Base-by-base conservation (phyloP, 805 yeast species). In the Brettanomyces anomalus region DNA sequence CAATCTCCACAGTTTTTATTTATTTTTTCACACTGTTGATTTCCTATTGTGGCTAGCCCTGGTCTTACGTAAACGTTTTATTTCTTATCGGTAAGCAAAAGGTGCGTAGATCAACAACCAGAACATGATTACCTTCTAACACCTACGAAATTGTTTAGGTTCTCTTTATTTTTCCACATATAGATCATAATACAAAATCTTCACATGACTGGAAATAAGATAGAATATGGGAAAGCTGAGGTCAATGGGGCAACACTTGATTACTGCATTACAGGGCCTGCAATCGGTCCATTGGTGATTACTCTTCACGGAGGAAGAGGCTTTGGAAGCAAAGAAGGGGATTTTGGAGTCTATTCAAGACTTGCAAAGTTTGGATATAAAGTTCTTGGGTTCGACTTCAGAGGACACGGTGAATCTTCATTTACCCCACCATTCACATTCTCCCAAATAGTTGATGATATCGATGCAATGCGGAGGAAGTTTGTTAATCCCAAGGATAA, bases 251-350 rank as follows among this genome's bases (percentile, higher is more conserved):
- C 54, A 6, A 30, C 35, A 3, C 36, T 53, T 17, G 51, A 53
- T n/a, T 53, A 49, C 41, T 46, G 41, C 39, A 41, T 43, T 13
- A 35, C 31, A 20, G 52, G 52, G 3, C 49, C 49, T 10, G 46
- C 43, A 13, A 37, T 41, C 16, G 56, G 53, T 0, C 46, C 45
- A 3, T 31, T 52, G 13, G 51, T 50, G 3, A 51, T 54, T 18
- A 54, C 58, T 4, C 43, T 54, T 14, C 58, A 54, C 20, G 58
- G 58, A 8, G 58, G 58, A 4, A 44, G 57, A 37, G 58, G 58
- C 0, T 51, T 52, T 35, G 58, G 58, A 11, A 41, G 41, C 33
- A 54, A 54, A 37, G 40, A 33, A 10, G 47, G 50, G 18, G 58
- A 54, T 33, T 54, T 51, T 26, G 28, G 43, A 3, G 58, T 52